phyloP scores from a whole-genome alignment of 2,329 filamentous ascomycete species.

The Capronia americana region DNA sequence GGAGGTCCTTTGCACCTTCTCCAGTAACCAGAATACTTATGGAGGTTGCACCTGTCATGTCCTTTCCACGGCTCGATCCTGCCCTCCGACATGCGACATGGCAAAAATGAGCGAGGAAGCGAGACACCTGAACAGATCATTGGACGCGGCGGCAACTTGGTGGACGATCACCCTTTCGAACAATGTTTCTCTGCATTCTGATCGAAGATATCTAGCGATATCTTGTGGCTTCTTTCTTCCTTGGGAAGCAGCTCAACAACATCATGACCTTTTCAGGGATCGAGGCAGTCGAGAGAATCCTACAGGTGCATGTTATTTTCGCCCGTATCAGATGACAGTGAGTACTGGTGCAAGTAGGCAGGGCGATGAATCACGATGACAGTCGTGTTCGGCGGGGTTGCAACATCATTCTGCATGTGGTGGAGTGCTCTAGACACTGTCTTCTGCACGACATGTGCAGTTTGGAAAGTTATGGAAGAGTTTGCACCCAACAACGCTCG shows the following conservation, averaged over 20 bases:
- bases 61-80: not conserved
- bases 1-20: not conserved
- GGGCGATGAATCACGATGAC: not conserved
- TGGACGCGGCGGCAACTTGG: slow-evolving; percentile 12
- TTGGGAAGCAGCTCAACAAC: not conserved
- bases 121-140: slow-evolving; percentile 18
- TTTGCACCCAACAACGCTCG: not conserved
- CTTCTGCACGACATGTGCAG: slow-evolving; percentile 1
- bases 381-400: not conserved
- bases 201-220: not conserved
- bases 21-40: no score
- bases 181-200: not conserved
- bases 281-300: not conserved
- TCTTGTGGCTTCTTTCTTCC: not conserved
- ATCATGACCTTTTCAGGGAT: not conserved
- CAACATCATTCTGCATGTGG: not conserved
- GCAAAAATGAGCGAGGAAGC: slow-evolving; percentile 28
- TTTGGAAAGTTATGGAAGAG: not conserved
- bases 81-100: slow-evolving; percentile 5
- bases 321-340: not conserved
- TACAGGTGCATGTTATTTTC: not conserved
- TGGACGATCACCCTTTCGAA: not conserved
- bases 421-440: not conserved
- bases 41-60: not conserved
- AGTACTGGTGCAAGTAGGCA: not conserved